Base-by-base conservation (phyloP, 1,284 basidiomycete species). In the Ustilago curta region DNA sequence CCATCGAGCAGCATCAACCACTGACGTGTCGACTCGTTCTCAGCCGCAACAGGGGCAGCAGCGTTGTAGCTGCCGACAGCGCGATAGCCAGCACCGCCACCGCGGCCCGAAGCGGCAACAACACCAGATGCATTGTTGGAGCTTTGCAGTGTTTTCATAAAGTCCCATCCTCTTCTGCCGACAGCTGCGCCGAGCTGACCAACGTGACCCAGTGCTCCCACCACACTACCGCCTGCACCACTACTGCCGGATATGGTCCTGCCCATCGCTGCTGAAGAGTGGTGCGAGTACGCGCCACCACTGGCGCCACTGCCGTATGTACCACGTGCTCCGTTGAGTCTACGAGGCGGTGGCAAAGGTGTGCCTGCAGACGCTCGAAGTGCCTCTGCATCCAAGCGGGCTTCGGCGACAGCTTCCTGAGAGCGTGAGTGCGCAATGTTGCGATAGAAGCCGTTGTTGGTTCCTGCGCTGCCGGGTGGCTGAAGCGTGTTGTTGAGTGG, bases 131-230 rank as follows among this genome's bases (percentile, higher is more conserved):
- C 27, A 35, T 16, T 25, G 35, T 58, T 62, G n/a, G 60, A 58
- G 12, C 19, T 58, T 19, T 71, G 67, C 29, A 72, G 49, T 29
- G 63, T 76, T 29, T 71, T 77, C 47, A 80, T 59, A 51, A 80
- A 74, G 45, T 77, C 78, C 78, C 76, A 80, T 0, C 78, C 78
- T 43, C 50, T 66, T n/a, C 66, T 61, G 18, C 78, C 77, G 48
- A 80, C 76, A 8, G 77, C 77, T 18, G 68, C 77, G 9, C 77
- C 77, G 2, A 80, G 43, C 35, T 75, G 69, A 4, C 78, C 77
- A 7, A 79, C 70, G 21, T 73, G 70, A 2, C 77, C 78, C 6
- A 76, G 40, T 7, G 73, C 69, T 18, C 62, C 58, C 3, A 73
- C 67, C 3, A 76, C 67, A 23, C 68, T 70, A 35, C 70, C 67